phyloP scores from a whole-genome alignment of 768 basidiomycete genomes.

The Hysterangium stoloniferum region DNA sequence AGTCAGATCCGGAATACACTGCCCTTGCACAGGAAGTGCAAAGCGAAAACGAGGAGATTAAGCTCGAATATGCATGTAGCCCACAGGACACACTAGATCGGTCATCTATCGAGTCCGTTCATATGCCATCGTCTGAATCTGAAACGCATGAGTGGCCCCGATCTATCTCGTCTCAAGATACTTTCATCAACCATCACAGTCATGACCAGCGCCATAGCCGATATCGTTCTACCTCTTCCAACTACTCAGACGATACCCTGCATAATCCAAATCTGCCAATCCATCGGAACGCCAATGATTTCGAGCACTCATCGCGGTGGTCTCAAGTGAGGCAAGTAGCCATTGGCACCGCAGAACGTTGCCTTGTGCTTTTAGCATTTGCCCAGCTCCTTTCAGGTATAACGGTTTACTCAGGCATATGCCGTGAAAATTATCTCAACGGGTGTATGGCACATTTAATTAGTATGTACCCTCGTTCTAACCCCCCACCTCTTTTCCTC shows the following conservation, averaged over 20 bases:
- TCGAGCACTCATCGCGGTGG: slow-evolving; percentile 20
- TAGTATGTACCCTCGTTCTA: slow-evolving; percentile 42
- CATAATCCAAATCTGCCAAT: slow-evolving; percentile 28
- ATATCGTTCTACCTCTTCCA: slow-evolving; percentile 20
- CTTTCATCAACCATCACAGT: slow-evolving; percentile 16
- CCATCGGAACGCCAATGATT: too few relatives aligned
- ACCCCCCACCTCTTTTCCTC: background rate
- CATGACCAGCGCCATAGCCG: background rate
- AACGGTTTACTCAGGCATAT: slow-evolving; percentile 80
- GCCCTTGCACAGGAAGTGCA: slow-evolving; percentile 48
- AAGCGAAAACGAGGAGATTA: slow-evolving; percentile 45
- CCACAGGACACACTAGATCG: slow-evolving; percentile 10
- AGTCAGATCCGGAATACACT: slow-evolving; percentile 42
- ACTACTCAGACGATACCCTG: slow-evolving; percentile 53
- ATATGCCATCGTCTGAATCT: slow-evolving; percentile 18
- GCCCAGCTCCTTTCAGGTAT: slow-evolving; percentile 61
- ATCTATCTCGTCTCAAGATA: slow-evolving; percentile 45
- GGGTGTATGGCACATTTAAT: slow-evolving; percentile 87
- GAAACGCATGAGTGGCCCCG: slow-evolving; percentile 28
- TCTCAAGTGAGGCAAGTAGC: slow-evolving; percentile 36
- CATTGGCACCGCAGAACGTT: slow-evolving; percentile 52
- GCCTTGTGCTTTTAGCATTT: slow-evolving; percentile 65
- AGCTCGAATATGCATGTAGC: slow-evolving; percentile 22
- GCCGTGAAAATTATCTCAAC: slow-evolving; percentile 70
- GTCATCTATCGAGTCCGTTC: slow-evolving; percentile 8